These are phyloP conservation scores for Earliella scabrosa DNA, from an alignment of 1,284 basidiomycete species.

Conservation along the genomic window DNA sequence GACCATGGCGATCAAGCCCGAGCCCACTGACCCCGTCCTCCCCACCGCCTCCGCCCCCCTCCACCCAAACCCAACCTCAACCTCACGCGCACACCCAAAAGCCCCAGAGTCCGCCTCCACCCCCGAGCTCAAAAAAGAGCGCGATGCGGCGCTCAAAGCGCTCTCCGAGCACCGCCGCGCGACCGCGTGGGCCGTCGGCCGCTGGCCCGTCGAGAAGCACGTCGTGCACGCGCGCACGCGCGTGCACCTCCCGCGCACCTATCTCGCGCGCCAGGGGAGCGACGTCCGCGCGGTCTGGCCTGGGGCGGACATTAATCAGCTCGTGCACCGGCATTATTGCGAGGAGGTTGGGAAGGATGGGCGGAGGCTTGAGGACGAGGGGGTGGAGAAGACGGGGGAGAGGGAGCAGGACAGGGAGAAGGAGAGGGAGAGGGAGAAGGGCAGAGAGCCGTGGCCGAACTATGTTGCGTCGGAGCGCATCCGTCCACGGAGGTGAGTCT, in stretches of 20 bases:
- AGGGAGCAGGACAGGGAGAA: conserved; percentile 6
- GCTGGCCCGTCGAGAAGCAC: conserved; percentile 41
- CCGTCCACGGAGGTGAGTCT: conserved; percentile 37
- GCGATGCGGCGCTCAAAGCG: conserved; percentile 29
- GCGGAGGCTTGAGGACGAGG: conserved; percentile 41
- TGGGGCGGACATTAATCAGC: conserved; percentile 43
- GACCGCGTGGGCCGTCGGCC: conserved; percentile 39
- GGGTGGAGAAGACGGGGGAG: conserved; percentile 22
- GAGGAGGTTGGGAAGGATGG: conserved; percentile 26
- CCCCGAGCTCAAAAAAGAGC: conserved; percentile 14
- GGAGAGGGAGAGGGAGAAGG: conserved; percentile 9
- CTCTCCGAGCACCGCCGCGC: conserved; percentile 33
- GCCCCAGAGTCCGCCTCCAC: too few species aligned
- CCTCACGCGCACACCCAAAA: too few species aligned
- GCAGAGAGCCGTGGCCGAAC: conserved; percentile 33
- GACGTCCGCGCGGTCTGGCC: conserved; percentile 38
- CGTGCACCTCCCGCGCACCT: conserved; percentile 45
- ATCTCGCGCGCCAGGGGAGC: conserved; percentile 40
- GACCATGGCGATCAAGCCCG: conserved; percentile 3
- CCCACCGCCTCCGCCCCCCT: too few species aligned
- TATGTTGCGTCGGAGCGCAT: conserved; percentile 44
- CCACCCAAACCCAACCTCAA: too few species aligned
- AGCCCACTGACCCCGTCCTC: conserved; percentile 1
- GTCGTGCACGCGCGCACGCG: conserved; percentile 29
- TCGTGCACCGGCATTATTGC: conserved; percentile 42